Percentiles rank a stretch among this genome's conserved stretches.
phyloP scores from a whole-genome alignment of 164 flowering plant species.

The Akebia trifoliata region DNA sequence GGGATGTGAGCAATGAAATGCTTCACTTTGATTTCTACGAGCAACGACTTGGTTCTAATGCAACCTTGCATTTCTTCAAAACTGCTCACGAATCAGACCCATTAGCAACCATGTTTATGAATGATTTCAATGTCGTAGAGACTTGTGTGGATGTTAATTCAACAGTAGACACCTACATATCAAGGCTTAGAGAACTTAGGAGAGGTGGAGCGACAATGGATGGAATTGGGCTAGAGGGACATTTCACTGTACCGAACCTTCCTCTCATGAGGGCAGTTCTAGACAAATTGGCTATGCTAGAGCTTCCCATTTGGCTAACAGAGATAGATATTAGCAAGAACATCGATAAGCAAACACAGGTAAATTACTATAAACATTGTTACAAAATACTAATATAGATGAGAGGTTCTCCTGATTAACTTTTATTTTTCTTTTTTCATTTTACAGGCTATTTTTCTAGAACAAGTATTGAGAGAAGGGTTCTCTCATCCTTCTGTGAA shows the following conservation, averaged over 20 bases:
- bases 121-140: slow-evolving; percentile 89
- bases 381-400: not conserved
- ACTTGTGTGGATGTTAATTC: slow-evolving; percentile 77
- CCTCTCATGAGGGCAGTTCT: slow-evolving; percentile 73
- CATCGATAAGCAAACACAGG: slow-evolving; percentile 57
- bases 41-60: slow-evolving; percentile 58
- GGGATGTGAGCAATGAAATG: slow-evolving; percentile 97
- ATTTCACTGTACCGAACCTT: slow-evolving; percentile 63
- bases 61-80: slow-evolving; percentile 50
- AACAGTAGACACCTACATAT: slow-evolving; percentile 65
- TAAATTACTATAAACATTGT: slow-evolving; percentile 10
- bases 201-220: slow-evolving; percentile 51
- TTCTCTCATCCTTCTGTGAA: slow-evolving; percentile 80
- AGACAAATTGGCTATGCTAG: slow-evolving; percentile 78
- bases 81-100: slow-evolving; percentile 68
- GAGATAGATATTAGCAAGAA: slow-evolving; percentile 75
- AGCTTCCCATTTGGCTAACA: slow-evolving; percentile 91
- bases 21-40: slow-evolving; percentile 88
- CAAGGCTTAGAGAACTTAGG: slow-evolving; percentile 45
- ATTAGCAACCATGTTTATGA: slow-evolving; percentile 72
- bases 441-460: slow-evolving; percentile 67
- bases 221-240: slow-evolving; percentile 87
- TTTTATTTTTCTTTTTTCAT: not conserved
- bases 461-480: slow-evolving; percentile 80
- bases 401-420: not conserved